These are phyloP conservation scores for Phytophthora fragariae DNA, from an alignment of 352 stramenopile genomes.

Conservation along the genomic window DNA sequence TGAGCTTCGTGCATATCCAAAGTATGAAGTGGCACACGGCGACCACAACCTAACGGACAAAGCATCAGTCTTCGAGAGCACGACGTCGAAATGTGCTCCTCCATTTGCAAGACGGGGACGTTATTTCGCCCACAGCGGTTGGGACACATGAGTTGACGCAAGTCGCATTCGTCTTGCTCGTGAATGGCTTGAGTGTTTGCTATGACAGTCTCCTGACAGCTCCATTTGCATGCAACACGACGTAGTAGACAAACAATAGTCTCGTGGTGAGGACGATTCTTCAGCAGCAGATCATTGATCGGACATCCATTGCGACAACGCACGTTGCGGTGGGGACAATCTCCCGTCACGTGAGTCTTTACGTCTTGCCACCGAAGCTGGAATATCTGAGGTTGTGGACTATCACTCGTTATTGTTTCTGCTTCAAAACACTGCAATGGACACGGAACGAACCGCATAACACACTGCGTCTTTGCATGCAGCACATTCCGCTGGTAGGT, in stretches of 20 bases:
- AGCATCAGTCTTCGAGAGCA: slow-evolving; percentile 48
- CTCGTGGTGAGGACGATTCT: slow-evolving; percentile 62
- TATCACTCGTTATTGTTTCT: neutral
- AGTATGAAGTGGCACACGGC: slow-evolving; percentile 56
- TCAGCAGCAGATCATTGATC: slow-evolving; percentile 46
- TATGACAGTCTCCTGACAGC: slow-evolving; percentile 61
- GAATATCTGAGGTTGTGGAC: slow-evolving; percentile 19
- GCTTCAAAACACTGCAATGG: slow-evolving; percentile 45
- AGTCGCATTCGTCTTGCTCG: slow-evolving; percentile 63
- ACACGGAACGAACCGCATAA: slow-evolving; percentile 61
- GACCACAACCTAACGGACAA: slow-evolving; percentile 61
- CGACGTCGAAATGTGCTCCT: slow-evolving; percentile 42
- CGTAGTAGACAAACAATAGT: slow-evolving; percentile 50
- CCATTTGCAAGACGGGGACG: slow-evolving; percentile 45
- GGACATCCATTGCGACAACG: slow-evolving; percentile 78
- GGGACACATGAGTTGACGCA: slow-evolving; percentile 54
- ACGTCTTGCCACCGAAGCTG: slow-evolving; percentile 47
- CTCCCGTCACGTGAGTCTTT: slow-evolving; percentile 52
- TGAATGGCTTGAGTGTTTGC: slow-evolving; percentile 51
- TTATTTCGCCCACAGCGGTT: slow-evolving; percentile 55
- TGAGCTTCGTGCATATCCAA: slow-evolving; percentile 41
- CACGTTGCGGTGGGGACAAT: slow-evolving; percentile 58
- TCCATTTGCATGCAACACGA: slow-evolving; percentile 64
- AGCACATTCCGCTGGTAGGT: slow-evolving; percentile 54
- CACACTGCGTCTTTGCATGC: slow-evolving; percentile 53